Percentiles rank a stretch among this genome's conserved stretches.
These are phyloP conservation scores for Hsuehochloa calcarea DNA, from an alignment of 176 grass and related monocot genomes.

Conservation along the genomic window DNA sequence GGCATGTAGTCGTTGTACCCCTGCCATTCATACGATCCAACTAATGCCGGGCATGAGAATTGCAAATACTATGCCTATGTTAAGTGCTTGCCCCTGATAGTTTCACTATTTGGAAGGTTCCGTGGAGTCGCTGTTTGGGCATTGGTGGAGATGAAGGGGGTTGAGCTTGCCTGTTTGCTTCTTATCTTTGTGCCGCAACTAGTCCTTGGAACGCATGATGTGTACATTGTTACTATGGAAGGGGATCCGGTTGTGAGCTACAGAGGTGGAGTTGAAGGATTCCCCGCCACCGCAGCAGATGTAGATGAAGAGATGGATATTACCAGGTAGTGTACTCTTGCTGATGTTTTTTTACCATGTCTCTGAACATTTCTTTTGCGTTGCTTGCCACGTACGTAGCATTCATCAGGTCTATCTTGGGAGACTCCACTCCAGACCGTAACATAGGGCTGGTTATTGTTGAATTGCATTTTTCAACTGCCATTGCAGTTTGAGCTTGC, in stretches of 20 bases:
- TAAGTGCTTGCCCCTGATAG: constrained; percentile 3
- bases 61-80: background rate
- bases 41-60: background rate
- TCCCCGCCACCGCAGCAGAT: constrained; percentile 61
- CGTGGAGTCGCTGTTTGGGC: background rate
- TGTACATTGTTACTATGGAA: constrained; percentile 88
- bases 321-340: constrained; percentile 49
- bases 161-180: constrained; percentile 42
- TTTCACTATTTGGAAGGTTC: constrained; percentile 22
- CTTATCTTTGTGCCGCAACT: constrained; percentile 48
- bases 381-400: background rate
- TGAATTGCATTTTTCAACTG: background rate
- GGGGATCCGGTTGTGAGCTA: constrained; percentile 91
- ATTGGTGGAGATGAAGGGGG: constrained; percentile 51
- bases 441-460: background rate
- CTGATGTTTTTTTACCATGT: background rate
- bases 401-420: background rate
- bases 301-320: constrained; percentile 77
- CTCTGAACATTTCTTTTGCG: background rate
- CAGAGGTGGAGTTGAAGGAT: constrained; percentile 66
- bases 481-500: background rate
- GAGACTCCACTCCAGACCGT: background rate
- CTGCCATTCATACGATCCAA: background rate
- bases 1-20: background rate
- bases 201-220: constrained; percentile 65